These are phyloP conservation scores for Myxozyma sirexii DNA, from an alignment of 805 yeast species.

Conservation along the genomic window DNA sequence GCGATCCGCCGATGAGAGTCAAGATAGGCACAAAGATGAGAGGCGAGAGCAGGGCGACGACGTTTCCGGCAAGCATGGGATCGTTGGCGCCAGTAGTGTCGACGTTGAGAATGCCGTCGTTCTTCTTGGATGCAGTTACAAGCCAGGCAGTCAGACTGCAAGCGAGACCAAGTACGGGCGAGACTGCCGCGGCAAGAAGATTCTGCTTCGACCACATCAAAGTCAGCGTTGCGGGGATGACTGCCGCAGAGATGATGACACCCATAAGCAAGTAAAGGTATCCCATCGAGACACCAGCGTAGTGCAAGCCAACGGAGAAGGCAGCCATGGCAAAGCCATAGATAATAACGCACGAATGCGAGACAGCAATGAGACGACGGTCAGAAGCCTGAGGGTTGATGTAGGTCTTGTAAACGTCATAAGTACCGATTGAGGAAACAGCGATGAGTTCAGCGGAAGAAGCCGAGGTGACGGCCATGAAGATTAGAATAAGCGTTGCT, in stretches of 20 bases:
- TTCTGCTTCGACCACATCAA: constrained; percentile 58
- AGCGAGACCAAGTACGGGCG: constrained; percentile 79
- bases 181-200: constrained; percentile 62
- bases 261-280: constrained; percentile 84
- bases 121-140: constrained; percentile 64
- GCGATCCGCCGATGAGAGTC: constrained; percentile 52
- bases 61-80: constrained; percentile 74
- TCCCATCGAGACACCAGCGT: constrained; percentile 83
- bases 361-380: constrained; percentile 61
- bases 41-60: constrained; percentile 57
- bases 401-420: constrained; percentile 77
- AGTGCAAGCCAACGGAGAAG: constrained; percentile 73
- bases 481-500: constrained; percentile 69
- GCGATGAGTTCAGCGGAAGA: constrained; percentile 85
- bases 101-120: constrained; percentile 44
- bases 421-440: constrained; percentile 76
- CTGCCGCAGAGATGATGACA: constrained; percentile 56
- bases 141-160: constrained; percentile 78
- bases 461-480: constrained; percentile 87
- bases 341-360: constrained; percentile 63
- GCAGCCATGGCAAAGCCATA: constrained; percentile 68
- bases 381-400: constrained; percentile 75
- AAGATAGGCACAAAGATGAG: constrained; percentile 51
- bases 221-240: constrained; percentile 54
- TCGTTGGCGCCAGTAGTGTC: constrained; percentile 76